Percentiles rank a stretch among this genome's conserved stretches.
Conservation (phyloP, 768 basidiomycete genomes). For the Leccinellum rugosiceps region DNA sequence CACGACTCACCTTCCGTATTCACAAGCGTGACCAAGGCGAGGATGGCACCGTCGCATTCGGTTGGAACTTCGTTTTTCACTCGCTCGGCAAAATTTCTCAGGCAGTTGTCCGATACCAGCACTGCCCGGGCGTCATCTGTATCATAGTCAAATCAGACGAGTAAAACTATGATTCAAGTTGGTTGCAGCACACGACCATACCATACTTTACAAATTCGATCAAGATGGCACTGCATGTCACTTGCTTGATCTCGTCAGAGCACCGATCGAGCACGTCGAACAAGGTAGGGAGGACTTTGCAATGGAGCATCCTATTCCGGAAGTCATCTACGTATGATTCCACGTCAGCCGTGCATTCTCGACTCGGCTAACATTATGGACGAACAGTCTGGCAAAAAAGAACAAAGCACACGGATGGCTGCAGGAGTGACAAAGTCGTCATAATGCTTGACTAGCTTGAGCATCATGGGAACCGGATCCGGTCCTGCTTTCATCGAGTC, state of each 20-base stretch:
- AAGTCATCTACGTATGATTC: conserved; percentile 15
- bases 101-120: conserved; percentile 3
- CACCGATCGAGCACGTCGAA: conserved; percentile 20
- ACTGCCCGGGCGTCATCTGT: conserved; percentile 7
- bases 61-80: conserved; percentile 3
- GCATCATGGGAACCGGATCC: conserved; percentile 10
- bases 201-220: conserved; percentile 16
- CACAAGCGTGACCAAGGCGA: conserved; percentile 15
- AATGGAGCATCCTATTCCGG: conserved; percentile 14
- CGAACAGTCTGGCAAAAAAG: conserved; percentile 22
- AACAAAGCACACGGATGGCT: conserved; percentile 24
- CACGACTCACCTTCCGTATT: conserved; percentile 4
- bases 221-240: conserved; percentile 10
- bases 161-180: no score
- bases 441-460: conserved; percentile 15
- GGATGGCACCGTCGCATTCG: conserved; percentile 17
- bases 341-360: neutral
- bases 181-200: conserved; percentile 5
- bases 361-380: neutral
- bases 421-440: conserved; percentile 31
- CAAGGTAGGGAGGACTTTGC: conserved; percentile 13
- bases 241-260: conserved; percentile 19
- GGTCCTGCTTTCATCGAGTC: conserved; percentile 3
- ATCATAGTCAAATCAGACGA: neutral
- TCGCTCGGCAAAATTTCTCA: conserved; percentile 17